Percentiles rank a stretch among this genome's conserved stretches.
Evolutionary conservation across 1,139 yeast species (phyloP).

Genomic region (Debaryomycetaceae sp.): DNA sequence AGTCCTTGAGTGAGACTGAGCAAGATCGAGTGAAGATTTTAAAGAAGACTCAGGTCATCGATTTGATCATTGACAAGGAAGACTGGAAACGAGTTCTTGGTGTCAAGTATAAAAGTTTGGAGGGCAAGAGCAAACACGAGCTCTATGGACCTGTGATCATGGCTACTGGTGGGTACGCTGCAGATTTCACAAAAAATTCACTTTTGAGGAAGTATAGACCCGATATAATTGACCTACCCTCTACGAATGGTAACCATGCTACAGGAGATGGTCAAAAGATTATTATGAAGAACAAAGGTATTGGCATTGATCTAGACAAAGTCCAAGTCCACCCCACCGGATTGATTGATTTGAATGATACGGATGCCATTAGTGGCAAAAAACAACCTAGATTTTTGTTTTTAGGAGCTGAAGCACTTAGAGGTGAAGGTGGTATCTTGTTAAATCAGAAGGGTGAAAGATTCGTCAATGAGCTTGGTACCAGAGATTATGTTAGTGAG

Average conservation of each 20-base stretch:
- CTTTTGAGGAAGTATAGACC: constrained; percentile 57
- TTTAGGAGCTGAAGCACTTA: constrained; percentile 73
- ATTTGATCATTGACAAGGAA: constrained; percentile 36
- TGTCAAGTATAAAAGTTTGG: constrained; percentile 44
- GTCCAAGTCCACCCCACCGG: constrained; percentile 86
- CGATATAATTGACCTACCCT: constrained; percentile 58
- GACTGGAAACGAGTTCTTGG: constrained; percentile 35
- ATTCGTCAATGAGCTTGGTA: constrained; percentile 68
- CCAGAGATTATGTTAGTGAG: constrained; percentile 66
- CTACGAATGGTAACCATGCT: constrained; percentile 73
- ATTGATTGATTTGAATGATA: constrained; percentile 61
- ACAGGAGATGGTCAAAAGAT: constrained; percentile 75
- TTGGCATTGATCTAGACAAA: constrained; percentile 69
- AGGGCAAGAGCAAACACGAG: constrained; percentile 29
- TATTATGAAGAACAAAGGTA: constrained; percentile 55
- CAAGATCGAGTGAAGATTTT: constrained; percentile 52
- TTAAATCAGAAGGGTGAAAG: constrained; percentile 61
- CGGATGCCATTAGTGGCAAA: constrained; percentile 37
- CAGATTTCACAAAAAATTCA: constrained; percentile 52
- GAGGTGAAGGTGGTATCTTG: constrained; percentile 76
- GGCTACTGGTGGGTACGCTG: constrained; percentile 80
- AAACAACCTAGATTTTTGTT: constrained; percentile 54
- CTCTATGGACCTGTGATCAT: constrained; percentile 59
- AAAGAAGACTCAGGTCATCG: constrained; percentile 55
- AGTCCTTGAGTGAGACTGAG: constrained; percentile 43